Evolutionary conservation across 345 rosid genomes (phyloP).

Genomic region (Corchorus capsularis): DNA sequence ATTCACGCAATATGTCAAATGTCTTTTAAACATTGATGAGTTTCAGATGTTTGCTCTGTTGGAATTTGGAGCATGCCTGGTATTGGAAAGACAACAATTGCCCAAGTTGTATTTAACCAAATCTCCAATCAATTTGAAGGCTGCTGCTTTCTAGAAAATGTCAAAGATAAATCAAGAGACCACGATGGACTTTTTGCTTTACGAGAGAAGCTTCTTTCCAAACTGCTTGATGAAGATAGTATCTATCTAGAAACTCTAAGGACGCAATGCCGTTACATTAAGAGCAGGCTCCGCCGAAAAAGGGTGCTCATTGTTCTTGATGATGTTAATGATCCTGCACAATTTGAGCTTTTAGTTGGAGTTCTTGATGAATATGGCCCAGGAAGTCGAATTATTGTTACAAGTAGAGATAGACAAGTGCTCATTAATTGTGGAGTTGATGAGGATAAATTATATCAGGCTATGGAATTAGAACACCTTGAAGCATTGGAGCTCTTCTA

Average conservation of each 20-base stretch:
- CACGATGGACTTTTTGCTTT: neutral
- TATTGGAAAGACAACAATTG: constrained; percentile 56
- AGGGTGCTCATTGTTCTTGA: constrained; percentile 24
- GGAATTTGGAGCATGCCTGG: constrained; percentile 59
- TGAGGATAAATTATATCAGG: constrained; percentile 23
- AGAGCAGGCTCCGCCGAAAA: constrained; percentile 13
- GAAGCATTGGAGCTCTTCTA: constrained; percentile 40
- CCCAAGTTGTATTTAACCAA: constrained; percentile 35
- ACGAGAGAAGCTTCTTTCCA: constrained; percentile 24
- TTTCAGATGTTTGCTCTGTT: constrained; percentile 23
- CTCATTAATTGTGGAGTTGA: constrained; percentile 22
- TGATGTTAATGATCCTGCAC: constrained; percentile 18
- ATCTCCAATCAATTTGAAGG: constrained; percentile 37
- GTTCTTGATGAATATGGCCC: neutral
- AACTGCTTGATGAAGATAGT: constrained; percentile 16
- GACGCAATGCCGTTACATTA: neutral
- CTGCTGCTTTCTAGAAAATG: constrained; percentile 40
- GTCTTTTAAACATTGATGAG: constrained; percentile 15
- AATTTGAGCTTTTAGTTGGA: constrained; percentile 20
- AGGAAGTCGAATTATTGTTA: constrained; percentile 25
- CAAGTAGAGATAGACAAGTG: constrained; percentile 32
- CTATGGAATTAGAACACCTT: constrained; percentile 16
- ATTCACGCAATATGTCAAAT: constrained; percentile 24
- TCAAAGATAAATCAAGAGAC: constrained; percentile 30
- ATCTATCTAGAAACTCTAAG: constrained; percentile 5